Percentiles rank a stretch among this genome's conserved stretches.
Evolutionary conservation across 768 basidiomycete species (phyloP).

Genomic region (Holtermannia corniformis): DNA sequence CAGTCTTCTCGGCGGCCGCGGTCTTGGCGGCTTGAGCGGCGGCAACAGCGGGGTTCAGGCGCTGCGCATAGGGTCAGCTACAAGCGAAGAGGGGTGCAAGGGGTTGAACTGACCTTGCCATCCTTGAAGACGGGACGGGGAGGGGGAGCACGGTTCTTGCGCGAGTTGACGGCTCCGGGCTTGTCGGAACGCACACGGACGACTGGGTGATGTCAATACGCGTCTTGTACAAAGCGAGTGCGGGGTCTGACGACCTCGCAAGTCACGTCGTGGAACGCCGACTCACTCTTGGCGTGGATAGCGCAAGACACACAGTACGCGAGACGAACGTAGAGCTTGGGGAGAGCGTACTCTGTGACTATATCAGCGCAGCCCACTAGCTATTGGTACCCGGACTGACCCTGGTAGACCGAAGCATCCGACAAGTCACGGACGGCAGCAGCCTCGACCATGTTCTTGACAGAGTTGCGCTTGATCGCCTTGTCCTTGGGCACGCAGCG

Average conservation of each 20-base stretch:
- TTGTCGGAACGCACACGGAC: slow-evolving; percentile 95
- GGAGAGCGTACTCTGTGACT: slow-evolving; percentile 78
- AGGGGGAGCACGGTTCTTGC: slow-evolving; percentile 83
- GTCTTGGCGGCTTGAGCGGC: slow-evolving; percentile 62
- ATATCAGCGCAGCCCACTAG: not conserved
- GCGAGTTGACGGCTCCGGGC: slow-evolving; percentile 58
- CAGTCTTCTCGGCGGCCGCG: slow-evolving; percentile 31
- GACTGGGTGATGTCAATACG: slow-evolving; percentile 47
- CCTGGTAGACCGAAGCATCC: slow-evolving; percentile 86
- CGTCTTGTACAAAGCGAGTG: not conserved
- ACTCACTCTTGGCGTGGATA: slow-evolving; percentile 93
- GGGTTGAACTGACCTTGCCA: slow-evolving; percentile 39
- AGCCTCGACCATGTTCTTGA: slow-evolving; percentile 99
- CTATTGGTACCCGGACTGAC: slow-evolving; percentile 43
- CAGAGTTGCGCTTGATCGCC: slow-evolving; percentile 98
- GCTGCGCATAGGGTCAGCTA: slow-evolving; percentile 58
- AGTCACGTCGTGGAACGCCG: not conserved
- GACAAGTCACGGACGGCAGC: slow-evolving; percentile 95
- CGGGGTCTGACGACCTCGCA: not conserved
- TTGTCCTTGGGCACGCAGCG: slow-evolving; percentile 94
- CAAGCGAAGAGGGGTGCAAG: not conserved
- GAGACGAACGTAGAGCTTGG: slow-evolving; percentile 97
- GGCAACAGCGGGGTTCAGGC: slow-evolving; percentile 89
- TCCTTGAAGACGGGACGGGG: slow-evolving; percentile 86
- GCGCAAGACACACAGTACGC: slow-evolving; percentile 98